These are phyloP conservation scores for Chaetomiaceae sp. DNA, from an alignment of 2,329 filamentous ascomycete species.

Conservation along the genomic window DNA sequence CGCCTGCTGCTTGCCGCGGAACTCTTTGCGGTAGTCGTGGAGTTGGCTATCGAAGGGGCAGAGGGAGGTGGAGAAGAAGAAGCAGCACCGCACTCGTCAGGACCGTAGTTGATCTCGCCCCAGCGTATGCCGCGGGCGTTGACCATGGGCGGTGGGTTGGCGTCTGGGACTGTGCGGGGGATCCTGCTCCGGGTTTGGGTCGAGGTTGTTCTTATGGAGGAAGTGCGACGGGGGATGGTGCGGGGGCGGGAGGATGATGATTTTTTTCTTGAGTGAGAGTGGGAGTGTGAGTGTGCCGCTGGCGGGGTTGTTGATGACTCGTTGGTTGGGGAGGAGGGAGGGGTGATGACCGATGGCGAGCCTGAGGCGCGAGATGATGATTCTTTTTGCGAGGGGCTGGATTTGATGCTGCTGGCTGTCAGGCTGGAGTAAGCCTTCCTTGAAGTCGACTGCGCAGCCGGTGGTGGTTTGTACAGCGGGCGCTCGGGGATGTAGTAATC, in stretches of 20 bases:
- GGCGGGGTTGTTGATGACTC: background rate
- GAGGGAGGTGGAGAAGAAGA: background rate
- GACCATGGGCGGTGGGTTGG: no score
- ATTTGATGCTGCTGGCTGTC: background rate
- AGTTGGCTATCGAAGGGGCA: background rate
- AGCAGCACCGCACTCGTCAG: background rate
- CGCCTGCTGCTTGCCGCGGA: no score
- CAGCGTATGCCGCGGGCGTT: background rate
- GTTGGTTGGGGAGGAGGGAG: conserved; percentile 10
- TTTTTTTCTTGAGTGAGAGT: background rate
- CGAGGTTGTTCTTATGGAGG: background rate
- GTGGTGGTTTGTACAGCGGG: conserved; percentile 7
- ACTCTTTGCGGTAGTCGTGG: background rate
- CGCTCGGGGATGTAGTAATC: conserved; percentile 43
- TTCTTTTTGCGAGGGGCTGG: background rate
- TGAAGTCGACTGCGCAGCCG: background rate
- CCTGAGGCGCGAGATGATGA: background rate
- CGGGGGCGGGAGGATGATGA: background rate
- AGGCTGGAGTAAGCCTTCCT: background rate
- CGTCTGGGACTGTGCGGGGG: no score
- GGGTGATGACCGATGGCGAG: conserved; percentile 14
- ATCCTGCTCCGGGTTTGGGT: background rate
- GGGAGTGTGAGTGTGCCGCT: background rate
- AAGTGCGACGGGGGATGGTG: background rate
- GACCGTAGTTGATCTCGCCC: conserved; percentile 13